Percentiles rank a stretch among this genome's conserved stretches.
Conservation (phyloP, 2,329 filamentous ascomycete species). For the Hymenotorrendiella dingleyae region DNA sequence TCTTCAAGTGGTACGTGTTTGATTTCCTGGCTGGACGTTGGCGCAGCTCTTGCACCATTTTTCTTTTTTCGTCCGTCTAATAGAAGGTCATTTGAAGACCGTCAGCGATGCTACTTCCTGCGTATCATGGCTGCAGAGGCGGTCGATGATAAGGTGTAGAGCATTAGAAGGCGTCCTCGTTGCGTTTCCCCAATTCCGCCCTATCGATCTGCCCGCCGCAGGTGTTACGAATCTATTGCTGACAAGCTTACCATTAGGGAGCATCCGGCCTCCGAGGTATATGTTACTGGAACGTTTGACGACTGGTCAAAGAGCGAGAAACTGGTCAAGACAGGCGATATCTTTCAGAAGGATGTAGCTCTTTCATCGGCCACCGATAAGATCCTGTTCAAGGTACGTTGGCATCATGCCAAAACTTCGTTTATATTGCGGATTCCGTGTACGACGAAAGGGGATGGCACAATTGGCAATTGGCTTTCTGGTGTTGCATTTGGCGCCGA, state of each 20-base stretch:
- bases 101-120: too few relatives aligned
- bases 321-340: constrained; percentile 67
- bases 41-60: neutral
- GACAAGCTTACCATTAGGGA: constrained; percentile 52
- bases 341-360: constrained; percentile 76
- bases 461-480: neutral
- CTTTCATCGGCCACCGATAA: constrained; percentile 63
- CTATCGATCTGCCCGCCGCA: neutral
- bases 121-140: too few relatives aligned
- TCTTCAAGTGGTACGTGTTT: constrained; percentile 32
- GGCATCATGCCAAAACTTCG: too few relatives aligned
- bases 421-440: too few relatives aligned
- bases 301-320: constrained; percentile 84
- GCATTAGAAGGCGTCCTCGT: neutral
- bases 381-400: constrained; percentile 87
- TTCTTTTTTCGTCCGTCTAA: neutral
- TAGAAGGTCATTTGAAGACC: too few relatives aligned
- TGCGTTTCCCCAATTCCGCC: neutral
- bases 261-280: constrained; percentile 76
- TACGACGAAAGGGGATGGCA: too few relatives aligned
- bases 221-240: constrained; percentile 7
- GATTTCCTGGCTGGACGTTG: neutral
- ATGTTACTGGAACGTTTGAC: constrained; percentile 94
- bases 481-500: neutral
- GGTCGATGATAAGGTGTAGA: too few relatives aligned